Base-by-base conservation (phyloP, 805 yeast species). In the Spathaspora gorwiae region DNA sequence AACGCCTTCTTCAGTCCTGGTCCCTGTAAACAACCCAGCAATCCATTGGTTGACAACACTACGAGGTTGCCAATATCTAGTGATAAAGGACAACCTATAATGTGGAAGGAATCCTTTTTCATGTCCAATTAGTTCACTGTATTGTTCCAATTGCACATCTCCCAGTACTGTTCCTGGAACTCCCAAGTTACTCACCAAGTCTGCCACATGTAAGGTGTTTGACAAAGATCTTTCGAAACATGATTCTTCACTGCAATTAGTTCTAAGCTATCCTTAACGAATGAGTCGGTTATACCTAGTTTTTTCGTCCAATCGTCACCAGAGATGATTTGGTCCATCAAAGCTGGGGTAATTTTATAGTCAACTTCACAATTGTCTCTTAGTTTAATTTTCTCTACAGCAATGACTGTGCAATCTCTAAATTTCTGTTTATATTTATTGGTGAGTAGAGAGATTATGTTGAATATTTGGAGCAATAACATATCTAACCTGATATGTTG, bases 401-500 rank as follows among this genome's bases (percentile, higher is more conserved):
- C 83, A 83, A 55, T 62, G 68, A 42, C 60, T 59, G 15, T 65
- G 27, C 27, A 19, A 19, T 19, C 34, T 13, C 35, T 35, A 11
- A 38, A 30, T 11, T 27, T 38, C 27, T 38, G 62, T 54, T 73
- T 72, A 60, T 80, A 72, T 19, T 19, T 80, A 72, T 19, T 19
- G 70, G n/a, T 56, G 51, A 10, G 80, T 72, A 3, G 79, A 83
- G 76, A 81, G 59, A 2, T 81, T 77, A 55, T 82, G 87, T 50
- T 78, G 81, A 31, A 48, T 53, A 51, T 81, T 83, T 2, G 85
- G 84, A 40, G 81, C 66, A 35, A 82, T 66, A 15, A 79, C 62
- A 46, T 76, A 73, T 13, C 62, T 38, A 7, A 38, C 26, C 13
- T 29, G 14, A 26, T 38, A 38, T 11, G 19, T 61, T 19, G 24